Base-by-base conservation (phyloP, 768 basidiomycete species). In the Hebeloma cylindrosporum region DNA sequence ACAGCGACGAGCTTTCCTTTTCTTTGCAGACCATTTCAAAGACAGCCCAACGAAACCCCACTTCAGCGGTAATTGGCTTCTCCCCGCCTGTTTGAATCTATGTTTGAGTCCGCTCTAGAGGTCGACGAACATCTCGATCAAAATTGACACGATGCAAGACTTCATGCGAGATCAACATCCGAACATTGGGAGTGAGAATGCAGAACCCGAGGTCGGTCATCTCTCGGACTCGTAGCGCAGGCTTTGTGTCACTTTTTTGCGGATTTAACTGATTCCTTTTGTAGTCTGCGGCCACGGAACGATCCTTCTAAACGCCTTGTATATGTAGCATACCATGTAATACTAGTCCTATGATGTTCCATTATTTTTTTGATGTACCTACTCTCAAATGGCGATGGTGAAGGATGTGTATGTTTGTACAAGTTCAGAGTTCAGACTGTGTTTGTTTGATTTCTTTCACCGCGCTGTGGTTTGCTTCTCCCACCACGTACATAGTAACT, bases 81-180 rank as follows among this genome's bases (percentile, higher is more conserved):
- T 54, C 22, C 43, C 39, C 31, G 42, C n/a, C 42, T 47, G 18
- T 21, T 30, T 21, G 40, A 18, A 17, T 11, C 8, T 8, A 11
- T 30, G 27, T 23, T 28, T 51, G 37, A 54, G 23, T 43, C 47
- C 18, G 50, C 43, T 43, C 33, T 44, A 75, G 70, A 64, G 60
- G 51, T 70, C 71, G 33, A 71, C 73, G 38, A 76, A 76, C 49
- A 78, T 83, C 51, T 78, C 80, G 25, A 82, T 84, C 64, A 79
- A 80, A 63, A 78, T 83, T 44, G 78, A 83, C 57, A 82, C 81
- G 6, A 80, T 70, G 29, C 71, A 78, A 21, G 80, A 82, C 44
- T 70, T 67, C 35, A 58, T 65, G 35, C 69, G 61, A 25, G 79
- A 80, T 39, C 61, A 57, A 39, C 52, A 51, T 43, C 56, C 49